These are phyloP conservation scores for Vitis amurensis DNA, from an alignment of 164 flowering plant genomes.

Conservation along the genomic window DNA sequence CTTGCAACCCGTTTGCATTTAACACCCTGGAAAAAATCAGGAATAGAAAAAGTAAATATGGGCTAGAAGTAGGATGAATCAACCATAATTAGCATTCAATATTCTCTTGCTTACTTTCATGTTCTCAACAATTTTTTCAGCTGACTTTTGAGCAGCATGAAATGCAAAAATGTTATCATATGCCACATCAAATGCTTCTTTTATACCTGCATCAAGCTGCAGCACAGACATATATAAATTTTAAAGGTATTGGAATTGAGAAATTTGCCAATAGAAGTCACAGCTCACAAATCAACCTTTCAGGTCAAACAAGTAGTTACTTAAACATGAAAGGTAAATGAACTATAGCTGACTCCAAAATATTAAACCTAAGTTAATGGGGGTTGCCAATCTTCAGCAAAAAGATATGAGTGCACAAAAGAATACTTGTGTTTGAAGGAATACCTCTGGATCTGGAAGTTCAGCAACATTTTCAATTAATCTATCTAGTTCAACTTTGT, in stretches of 20 bases:
- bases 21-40: constrained; percentile 65
- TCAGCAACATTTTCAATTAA: constrained; percentile 66
- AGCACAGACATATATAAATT: neutral
- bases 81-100: neutral
- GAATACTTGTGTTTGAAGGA: neutral
- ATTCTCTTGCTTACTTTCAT: constrained; percentile 62
- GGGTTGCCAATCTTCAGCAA: neutral
- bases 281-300: neutral
- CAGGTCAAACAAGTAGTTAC: neutral
- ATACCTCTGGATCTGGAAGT: constrained; percentile 86
- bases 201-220: constrained; percentile 77
- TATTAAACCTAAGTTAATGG: too few relatives aligned
- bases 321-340: too few relatives aligned
- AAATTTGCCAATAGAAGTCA: neutral
- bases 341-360: too few relatives aligned
- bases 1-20: constrained; percentile 90
- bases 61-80: neutral
- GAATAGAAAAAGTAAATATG: neutral
- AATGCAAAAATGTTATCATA: constrained; percentile 90
- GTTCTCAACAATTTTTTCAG: constrained; percentile 76
- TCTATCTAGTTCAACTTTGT: constrained; percentile 68
- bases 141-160: constrained; percentile 82
- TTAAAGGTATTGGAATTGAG: too few relatives aligned
- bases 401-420: neutral
- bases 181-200: constrained; percentile 93